These are phyloP conservation scores for Heritiera fomes DNA, from an alignment of 345 rosid genomes.

Conservation along the genomic window DNA sequence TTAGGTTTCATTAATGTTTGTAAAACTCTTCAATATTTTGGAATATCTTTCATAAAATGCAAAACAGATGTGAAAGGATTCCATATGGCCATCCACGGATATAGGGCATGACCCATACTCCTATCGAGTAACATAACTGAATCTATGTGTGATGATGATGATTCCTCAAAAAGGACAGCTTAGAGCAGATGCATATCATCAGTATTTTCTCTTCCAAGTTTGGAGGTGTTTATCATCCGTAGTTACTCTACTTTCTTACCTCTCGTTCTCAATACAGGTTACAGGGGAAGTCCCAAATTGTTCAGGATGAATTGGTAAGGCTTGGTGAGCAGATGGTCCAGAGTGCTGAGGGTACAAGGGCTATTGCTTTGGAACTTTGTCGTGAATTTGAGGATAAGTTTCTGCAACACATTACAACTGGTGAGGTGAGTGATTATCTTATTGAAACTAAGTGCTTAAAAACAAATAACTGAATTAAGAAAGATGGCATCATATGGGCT, in stretches of 20 bases:
- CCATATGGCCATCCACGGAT: neutral
- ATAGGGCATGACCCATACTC: neutral
- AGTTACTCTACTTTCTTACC: neutral
- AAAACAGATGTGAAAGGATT: neutral
- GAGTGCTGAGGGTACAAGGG: slow-evolving; percentile 92
- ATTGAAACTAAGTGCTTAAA: neutral
- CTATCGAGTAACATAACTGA: neutral
- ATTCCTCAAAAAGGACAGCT: neutral
- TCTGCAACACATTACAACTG: slow-evolving; percentile 78
- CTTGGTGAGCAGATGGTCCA: slow-evolving; percentile 87
- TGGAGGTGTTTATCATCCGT: neutral
- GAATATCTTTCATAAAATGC: neutral
- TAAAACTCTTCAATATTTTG: neutral
- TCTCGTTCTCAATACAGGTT: slow-evolving; percentile 45
- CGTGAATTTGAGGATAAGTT: slow-evolving; percentile 97
- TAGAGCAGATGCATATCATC: neutral
- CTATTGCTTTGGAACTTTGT: slow-evolving; percentile 89
- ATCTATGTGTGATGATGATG: neutral
- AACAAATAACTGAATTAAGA: neutral
- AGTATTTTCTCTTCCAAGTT: neutral
- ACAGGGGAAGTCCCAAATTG: slow-evolving; percentile 93
- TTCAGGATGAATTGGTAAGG: slow-evolving; percentile 82
- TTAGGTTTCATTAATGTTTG: neutral
- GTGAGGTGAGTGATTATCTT: slow-evolving; percentile 67
- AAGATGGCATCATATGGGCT: neutral